These are phyloP conservation scores for Candida dubliniensis DNA, from an alignment of 1,139 yeast species.

Conservation along the genomic window DNA sequence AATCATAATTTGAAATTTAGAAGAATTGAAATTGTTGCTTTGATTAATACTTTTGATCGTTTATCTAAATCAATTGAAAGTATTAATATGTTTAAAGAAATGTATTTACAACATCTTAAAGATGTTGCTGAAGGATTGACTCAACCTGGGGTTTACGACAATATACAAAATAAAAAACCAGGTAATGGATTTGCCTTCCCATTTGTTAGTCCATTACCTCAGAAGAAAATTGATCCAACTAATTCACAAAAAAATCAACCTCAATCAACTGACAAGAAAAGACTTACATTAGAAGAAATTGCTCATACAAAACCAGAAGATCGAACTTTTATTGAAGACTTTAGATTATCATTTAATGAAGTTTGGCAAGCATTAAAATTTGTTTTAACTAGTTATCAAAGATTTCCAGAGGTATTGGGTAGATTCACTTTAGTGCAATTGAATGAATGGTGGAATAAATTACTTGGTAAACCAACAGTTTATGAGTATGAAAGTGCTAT, in stretches of 20 bases:
- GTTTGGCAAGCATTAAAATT: conserved; percentile 67
- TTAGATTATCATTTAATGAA: conserved; percentile 54
- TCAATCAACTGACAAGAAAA: conserved; percentile 2
- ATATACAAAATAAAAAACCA: conserved; percentile 20
- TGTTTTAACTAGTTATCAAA: conserved; percentile 63
- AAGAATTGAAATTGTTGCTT: conserved; percentile 85
- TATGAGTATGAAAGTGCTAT: conserved; percentile 15
- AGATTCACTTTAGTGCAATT: conserved; percentile 48
- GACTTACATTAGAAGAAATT: conserved; percentile 10
- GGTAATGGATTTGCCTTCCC: conserved; percentile 43
- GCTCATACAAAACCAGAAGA: conserved; percentile 13
- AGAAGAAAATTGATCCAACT: neutral
- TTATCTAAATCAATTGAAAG: conserved; percentile 81
- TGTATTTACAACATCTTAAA: conserved; percentile 48
- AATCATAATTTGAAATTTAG: conserved; percentile 51
- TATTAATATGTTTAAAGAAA: conserved; percentile 64
- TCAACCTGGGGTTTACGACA: conserved; percentile 46
- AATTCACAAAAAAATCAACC: conserved; percentile 10
- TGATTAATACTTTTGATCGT: conserved; percentile 89
- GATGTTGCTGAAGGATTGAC: conserved; percentile 42
- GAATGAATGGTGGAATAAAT: conserved; percentile 68
- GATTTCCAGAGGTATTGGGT: conserved; percentile 66
- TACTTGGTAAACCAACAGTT: conserved; percentile 52
- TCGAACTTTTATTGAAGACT: conserved; percentile 38
- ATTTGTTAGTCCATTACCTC: conserved; percentile 22